Evolutionary conservation across 768 basidiomycete genomes (phyloP).

Genomic region (Kwoniella mangroviensis): DNA sequence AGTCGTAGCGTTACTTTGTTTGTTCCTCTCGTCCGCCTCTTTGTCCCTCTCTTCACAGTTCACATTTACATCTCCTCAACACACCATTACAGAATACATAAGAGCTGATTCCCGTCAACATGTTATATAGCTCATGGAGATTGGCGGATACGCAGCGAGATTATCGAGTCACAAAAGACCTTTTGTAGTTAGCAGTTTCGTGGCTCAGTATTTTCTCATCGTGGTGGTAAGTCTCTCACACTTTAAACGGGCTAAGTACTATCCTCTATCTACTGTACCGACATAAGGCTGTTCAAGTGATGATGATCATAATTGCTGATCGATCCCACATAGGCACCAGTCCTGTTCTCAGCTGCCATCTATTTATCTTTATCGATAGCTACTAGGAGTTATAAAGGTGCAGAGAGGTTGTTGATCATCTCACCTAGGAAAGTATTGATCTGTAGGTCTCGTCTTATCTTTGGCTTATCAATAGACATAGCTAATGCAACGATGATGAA

Average conservation of each 20-base stretch:
- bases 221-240: slow-evolving; percentile 45
- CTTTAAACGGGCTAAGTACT: too few relatives aligned
- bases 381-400: slow-evolving; percentile 36
- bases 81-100: too few relatives aligned
- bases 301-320: not conserved
- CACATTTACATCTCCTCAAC: too few relatives aligned
- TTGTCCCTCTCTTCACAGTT: too few relatives aligned
- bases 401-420: slow-evolving; percentile 44
- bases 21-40: too few relatives aligned
- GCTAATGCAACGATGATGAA: not conserved
- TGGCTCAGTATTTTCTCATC: slow-evolving; percentile 56
- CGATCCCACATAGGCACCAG: slow-evolving; percentile 47
- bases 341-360: slow-evolving; percentile 55
- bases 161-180: slow-evolving; percentile 44
- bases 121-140: slow-evolving; percentile 50
- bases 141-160: slow-evolving; percentile 55
- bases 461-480: not conserved
- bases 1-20: slow-evolving; percentile 27
- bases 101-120: not conserved
- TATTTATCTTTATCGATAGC: slow-evolving; percentile 52
- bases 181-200: slow-evolving; percentile 46
- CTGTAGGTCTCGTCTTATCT: slow-evolving; percentile 26
- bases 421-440: slow-evolving; percentile 46
- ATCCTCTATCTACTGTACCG: too few relatives aligned
- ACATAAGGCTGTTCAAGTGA: not conserved